A percentile compares a stretch with the other conserved stretches of the same genome.
These are phyloP conservation scores for Citrus medica DNA, from an alignment of 345 rosid genomes.

Conservation along the genomic window DNA sequence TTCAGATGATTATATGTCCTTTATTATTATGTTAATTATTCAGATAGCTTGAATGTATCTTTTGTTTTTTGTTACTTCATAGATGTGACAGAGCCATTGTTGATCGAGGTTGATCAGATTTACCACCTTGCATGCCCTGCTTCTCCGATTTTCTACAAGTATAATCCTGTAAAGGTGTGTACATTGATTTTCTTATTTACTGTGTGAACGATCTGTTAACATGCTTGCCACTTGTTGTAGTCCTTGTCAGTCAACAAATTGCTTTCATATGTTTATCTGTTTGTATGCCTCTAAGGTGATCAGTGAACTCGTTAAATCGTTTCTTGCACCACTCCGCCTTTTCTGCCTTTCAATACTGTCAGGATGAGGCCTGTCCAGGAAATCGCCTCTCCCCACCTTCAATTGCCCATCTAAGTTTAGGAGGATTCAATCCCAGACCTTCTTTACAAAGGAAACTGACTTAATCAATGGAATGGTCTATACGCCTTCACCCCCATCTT, in stretches of 20 bases:
- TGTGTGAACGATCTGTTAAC: background rate
- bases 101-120: constrained; percentile 91
- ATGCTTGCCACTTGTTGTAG: background rate
- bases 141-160: constrained; percentile 91
- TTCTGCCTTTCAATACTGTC: background rate
- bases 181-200: background rate
- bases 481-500: background rate
- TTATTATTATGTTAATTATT: constrained; percentile 1
- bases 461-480: background rate
- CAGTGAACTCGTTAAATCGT: background rate
- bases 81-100: constrained; percentile 86
- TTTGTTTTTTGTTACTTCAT: constrained; percentile 17
- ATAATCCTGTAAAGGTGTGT: constrained; percentile 96
- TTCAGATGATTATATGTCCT: background rate
- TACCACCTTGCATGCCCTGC: constrained; percentile 99
- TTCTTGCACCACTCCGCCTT: background rate
- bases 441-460: background rate
- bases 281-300: background rate
- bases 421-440: background rate
- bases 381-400: background rate
- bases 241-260: background rate
- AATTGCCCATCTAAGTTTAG: background rate
- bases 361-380: background rate
- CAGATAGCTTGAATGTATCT: background rate
- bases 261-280: background rate